Evolutionary conservation across 129 eudicot genomes (phyloP).

Genomic region (Lactuca saligna): DNA sequence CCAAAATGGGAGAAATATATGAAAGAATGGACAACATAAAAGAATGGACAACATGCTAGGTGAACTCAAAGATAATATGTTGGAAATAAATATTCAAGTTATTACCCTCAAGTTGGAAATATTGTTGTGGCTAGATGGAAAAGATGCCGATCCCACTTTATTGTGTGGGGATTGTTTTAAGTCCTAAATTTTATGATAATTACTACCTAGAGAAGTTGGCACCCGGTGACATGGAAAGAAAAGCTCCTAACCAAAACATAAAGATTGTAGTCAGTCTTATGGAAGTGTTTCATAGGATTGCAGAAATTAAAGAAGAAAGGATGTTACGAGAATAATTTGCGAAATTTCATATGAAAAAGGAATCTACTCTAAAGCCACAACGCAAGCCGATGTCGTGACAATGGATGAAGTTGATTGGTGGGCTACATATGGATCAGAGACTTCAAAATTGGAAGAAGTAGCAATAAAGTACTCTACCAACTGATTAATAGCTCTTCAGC

Average conservation of each 20-base stretch:
- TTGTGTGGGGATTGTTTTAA: slow-evolving; percentile 10
- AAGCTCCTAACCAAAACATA: background rate
- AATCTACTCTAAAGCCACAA: too few relatives aligned
- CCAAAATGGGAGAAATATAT: slow-evolving; percentile 21
- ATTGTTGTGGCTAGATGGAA: background rate
- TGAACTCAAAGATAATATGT: background rate
- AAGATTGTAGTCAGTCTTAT: background rate
- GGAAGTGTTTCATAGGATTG: background rate
- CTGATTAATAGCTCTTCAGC: too few relatives aligned
- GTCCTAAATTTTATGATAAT: slow-evolving; percentile 1
- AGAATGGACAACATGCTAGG: slow-evolving; percentile 9
- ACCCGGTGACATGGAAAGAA: background rate
- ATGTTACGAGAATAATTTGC: background rate
- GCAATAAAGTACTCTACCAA: too few relatives aligned
- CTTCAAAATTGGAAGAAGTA: too few relatives aligned
- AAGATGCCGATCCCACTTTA: background rate
- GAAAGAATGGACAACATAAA: too few relatives aligned
- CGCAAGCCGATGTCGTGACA: too few relatives aligned
- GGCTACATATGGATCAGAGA: too few relatives aligned
- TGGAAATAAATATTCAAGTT: background rate
- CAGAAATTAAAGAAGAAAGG: background rate
- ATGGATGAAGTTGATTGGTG: too few relatives aligned
- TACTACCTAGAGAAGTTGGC: background rate
- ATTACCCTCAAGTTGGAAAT: background rate
- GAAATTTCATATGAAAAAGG: too few relatives aligned